phyloP scores from a whole-genome alignment of 2,329 filamentous ascomycete genomes.

The Colletotrichum tropicale region DNA sequence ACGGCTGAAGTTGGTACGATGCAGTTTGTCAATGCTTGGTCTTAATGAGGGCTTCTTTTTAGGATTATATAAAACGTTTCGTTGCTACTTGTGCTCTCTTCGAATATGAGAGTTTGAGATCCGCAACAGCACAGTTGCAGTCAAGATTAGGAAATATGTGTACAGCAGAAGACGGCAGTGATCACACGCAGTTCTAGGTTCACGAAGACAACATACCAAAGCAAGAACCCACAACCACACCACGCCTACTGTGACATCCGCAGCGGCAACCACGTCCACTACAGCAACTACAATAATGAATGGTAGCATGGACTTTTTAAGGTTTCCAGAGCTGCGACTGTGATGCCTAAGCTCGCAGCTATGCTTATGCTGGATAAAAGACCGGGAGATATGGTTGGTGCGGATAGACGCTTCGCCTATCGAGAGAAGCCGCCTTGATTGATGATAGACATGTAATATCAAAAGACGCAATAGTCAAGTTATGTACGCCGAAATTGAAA shows the following conservation, averaged over 20 bases:
- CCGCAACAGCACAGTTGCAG: not conserved
- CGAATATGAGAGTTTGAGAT: not conserved
- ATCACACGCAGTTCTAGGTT: not conserved
- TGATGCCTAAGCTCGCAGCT: not conserved
- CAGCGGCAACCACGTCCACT: not conserved
- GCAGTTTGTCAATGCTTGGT: not conserved
- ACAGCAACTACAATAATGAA: not conserved
- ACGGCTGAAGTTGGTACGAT: not conserved
- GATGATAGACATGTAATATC: not conserved
- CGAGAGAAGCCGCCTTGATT: not conserved
- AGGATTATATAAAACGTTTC: not conserved
- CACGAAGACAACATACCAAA: not conserved
- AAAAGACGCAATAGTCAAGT: not conserved
- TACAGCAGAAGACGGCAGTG: not conserved
- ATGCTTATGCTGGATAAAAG: not conserved
- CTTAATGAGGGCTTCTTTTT: not conserved
- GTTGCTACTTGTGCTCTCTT: not conserved
- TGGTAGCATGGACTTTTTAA: not conserved
- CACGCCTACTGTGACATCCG: not conserved
- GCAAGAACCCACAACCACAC: not conserved
- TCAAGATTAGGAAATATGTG: accelerated
- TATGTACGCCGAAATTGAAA: not conserved
- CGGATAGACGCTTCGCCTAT: not conserved
- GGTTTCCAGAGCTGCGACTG: not conserved
- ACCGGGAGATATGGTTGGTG: not conserved